A percentile compares a stretch with the other conserved stretches of the same genome.
Evolutionary conservation across 495 filamentous ascomycete genomes (phyloP).

Genomic region (Penicillium goetzii): DNA sequence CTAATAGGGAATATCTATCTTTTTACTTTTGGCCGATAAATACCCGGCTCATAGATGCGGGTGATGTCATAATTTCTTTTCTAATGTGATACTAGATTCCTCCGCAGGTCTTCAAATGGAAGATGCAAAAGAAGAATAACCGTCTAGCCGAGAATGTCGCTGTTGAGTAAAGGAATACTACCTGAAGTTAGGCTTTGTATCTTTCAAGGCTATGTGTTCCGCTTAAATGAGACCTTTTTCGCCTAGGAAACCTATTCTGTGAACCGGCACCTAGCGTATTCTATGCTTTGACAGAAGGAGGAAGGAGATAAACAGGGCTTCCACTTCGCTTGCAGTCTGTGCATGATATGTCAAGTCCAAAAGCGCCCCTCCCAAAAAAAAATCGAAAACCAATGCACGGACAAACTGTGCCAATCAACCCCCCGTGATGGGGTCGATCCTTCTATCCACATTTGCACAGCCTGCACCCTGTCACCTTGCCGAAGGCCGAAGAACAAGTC

Average conservation of each 20-base stretch:
- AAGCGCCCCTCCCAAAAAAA: not conserved
- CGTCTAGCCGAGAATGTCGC: no score
- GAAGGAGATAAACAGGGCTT: not conserved
- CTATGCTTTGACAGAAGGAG: not conserved
- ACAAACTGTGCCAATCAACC: not conserved
- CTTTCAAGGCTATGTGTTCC: not conserved
- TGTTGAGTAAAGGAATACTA: no score
- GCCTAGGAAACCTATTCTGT: no score
- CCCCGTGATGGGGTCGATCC: not conserved
- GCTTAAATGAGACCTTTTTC: no score
- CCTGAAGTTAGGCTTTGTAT: no score
- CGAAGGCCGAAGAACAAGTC: not conserved
- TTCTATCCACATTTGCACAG: not conserved
- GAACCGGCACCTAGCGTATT: not conserved
- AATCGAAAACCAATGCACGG: not conserved
- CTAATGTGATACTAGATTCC: no score
- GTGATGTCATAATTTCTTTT: not conserved
- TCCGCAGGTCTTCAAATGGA: no score
- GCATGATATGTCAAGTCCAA: not conserved
- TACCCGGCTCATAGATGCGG: not conserved
- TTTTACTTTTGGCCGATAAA: not conserved
- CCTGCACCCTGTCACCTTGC: not conserved
- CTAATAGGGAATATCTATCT: not conserved
- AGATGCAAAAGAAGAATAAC: no score
- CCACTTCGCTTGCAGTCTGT: not conserved